phyloP scores from a whole-genome alignment of 495 filamentous ascomycete species.

The Penicillium flavigenum region DNA sequence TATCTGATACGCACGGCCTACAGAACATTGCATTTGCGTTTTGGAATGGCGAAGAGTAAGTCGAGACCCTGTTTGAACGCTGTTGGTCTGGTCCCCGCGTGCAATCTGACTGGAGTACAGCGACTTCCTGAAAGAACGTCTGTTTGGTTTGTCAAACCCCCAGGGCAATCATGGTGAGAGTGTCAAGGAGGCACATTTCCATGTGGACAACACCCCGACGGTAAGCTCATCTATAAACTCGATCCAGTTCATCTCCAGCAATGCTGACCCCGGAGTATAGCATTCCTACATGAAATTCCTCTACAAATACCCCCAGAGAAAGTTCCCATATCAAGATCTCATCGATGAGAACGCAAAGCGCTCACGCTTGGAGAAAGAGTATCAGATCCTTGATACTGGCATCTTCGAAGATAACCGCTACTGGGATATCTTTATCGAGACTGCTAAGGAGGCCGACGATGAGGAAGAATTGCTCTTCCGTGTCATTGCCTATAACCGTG shows the following conservation, averaged over 20 bases:
- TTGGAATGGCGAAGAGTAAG: slow-evolving; percentile 96
- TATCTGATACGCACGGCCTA: slow-evolving; percentile 84
- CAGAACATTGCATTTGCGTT: slow-evolving; percentile 95
- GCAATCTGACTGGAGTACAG: slow-evolving; percentile 39
- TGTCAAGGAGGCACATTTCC: slow-evolving; percentile 94
- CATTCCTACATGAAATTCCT: slow-evolving; percentile 99
- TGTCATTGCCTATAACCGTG: slow-evolving; percentile 93
- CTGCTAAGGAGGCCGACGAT: slow-evolving; percentile 86
- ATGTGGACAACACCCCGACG: slow-evolving; percentile 87
- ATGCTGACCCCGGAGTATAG: slow-evolving; percentile 39
- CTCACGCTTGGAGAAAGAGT: slow-evolving; percentile 73
- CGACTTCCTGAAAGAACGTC: slow-evolving; percentile 87
- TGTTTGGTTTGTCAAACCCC: slow-evolving; percentile 92
- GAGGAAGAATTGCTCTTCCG: slow-evolving; percentile 91
- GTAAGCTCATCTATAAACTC: slow-evolving; percentile 20
- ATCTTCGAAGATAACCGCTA: slow-evolving; percentile 88
- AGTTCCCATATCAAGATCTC: slow-evolving; percentile 88
- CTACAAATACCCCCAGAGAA: slow-evolving; percentile 92
- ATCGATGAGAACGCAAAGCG: slow-evolving; percentile 79
- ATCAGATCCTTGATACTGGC: slow-evolving; percentile 90
- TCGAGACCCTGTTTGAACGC: slow-evolving; percentile 8
- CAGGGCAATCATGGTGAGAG: slow-evolving; percentile 97
- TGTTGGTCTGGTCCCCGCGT: neutral
- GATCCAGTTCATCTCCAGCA: neutral
- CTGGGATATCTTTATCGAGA: slow-evolving; percentile 97